These are phyloP conservation scores for Pyronema domesticum DNA, from an alignment of 495 filamentous ascomycete genomes.

Conservation along the genomic window DNA sequence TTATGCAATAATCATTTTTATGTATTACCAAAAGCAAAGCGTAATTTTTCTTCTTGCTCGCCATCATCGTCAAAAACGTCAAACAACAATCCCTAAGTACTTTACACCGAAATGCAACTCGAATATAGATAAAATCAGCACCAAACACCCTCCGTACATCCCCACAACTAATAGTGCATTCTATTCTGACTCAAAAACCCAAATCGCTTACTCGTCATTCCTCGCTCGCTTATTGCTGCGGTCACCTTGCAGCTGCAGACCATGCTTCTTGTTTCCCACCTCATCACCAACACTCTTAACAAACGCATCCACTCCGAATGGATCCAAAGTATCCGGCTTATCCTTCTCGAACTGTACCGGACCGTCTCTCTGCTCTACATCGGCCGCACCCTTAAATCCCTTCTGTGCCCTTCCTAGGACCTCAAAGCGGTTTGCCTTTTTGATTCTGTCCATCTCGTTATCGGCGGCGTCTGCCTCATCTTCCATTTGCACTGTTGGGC, in stretches of 20 bases:
- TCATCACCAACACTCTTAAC: slow-evolving; percentile 42
- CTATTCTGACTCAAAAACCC: background rate
- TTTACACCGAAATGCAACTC: too few species aligned
- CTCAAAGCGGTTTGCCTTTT: slow-evolving; percentile 54
- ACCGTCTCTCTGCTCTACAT: slow-evolving; percentile 73
- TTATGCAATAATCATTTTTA: too few species aligned
- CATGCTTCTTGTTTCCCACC: slow-evolving; percentile 58
- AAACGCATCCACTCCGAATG: slow-evolving; percentile 86
- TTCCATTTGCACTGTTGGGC: slow-evolving; percentile 49
- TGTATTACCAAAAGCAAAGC: too few species aligned
- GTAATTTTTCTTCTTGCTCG: too few species aligned
- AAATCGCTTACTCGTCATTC: background rate
- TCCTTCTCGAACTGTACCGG: slow-evolving; percentile 99
- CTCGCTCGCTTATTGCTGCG: slow-evolving; percentile 1
- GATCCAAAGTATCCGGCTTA: slow-evolving; percentile 41
- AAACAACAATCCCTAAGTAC: too few species aligned
- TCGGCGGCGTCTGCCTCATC: slow-evolving; percentile 61
- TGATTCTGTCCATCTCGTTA: slow-evolving; percentile 68
- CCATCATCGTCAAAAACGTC: too few species aligned
- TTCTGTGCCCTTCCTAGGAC: slow-evolving; percentile 43
- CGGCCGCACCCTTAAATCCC: slow-evolving; percentile 64
- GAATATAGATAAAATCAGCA: too few species aligned
- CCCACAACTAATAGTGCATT: too few species aligned
- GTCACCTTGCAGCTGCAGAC: slow-evolving; percentile 38
- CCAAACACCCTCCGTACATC: too few species aligned